A percentile compares a stretch with the other conserved stretches of the same genome.
Evolutionary conservation across 179 eudicot species (phyloP).

Genomic region (Dionaea muscipula): DNA sequence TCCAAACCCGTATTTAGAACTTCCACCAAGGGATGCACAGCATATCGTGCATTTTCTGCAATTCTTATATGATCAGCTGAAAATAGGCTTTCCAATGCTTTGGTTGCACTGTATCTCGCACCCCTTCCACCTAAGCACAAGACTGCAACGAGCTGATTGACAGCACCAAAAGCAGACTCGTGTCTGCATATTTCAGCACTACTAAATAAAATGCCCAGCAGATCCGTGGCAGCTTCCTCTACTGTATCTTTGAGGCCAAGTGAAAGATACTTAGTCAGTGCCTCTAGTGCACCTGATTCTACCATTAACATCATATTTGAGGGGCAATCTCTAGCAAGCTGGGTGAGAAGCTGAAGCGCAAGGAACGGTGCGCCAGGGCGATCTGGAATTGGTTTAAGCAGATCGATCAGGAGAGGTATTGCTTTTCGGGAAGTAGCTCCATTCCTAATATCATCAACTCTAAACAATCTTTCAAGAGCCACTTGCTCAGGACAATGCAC

Average conservation of each 20-base stretch:
- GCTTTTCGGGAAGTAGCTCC: constrained; percentile 96
- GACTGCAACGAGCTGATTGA: constrained; percentile 87
- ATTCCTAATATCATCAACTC: constrained; percentile 89
- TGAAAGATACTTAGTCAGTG: constrained; percentile 83
- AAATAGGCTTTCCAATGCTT: constrained; percentile 87
- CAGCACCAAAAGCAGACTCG: constrained; percentile 90
- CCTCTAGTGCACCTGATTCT: constrained; percentile 94
- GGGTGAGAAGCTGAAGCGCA: constrained; percentile 76
- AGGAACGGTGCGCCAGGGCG: constrained; percentile 97
- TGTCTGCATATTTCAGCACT: constrained; percentile 85
- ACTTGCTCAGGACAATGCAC: constrained; percentile 84
- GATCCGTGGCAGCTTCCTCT: constrained; percentile 93
- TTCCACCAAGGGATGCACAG: constrained; percentile 95
- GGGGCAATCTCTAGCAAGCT: constrained; percentile 77
- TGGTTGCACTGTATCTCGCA: constrained; percentile 92
- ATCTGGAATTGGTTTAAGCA: constrained; percentile 95
- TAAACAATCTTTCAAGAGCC: constrained; percentile 85
- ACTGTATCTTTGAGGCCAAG: constrained; percentile 92
- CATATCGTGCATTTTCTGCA: constrained; percentile 82
- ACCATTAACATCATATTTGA: constrained; percentile 89
- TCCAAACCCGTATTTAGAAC: constrained; percentile 76
- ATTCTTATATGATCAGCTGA: constrained; percentile 89
- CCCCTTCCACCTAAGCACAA: constrained; percentile 94
- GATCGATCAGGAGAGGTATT: constrained; percentile 87
- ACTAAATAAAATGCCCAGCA: constrained; percentile 70